Conservation (phyloP, 2,329 filamentous ascomycete genomes). For the Davidsoniella australis region DNA sequence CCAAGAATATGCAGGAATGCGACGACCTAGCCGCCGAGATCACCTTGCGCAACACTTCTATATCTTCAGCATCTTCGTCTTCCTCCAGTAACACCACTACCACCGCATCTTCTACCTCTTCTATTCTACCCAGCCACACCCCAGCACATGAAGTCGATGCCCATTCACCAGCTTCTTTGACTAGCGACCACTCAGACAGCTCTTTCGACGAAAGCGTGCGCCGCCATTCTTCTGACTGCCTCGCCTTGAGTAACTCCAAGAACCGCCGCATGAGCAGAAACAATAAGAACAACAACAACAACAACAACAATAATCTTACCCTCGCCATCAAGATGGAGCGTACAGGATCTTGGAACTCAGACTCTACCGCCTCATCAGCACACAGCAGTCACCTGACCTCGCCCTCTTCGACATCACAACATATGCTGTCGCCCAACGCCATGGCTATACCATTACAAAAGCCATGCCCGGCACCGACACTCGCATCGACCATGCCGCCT, state of each 20-base stretch:
- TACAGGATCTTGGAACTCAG: neutral
- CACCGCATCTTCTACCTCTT: neutral
- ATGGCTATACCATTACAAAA: neutral
- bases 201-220: neutral
- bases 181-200: constrained; percentile 6
- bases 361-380: neutral
- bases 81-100: neutral
- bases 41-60: neutral
- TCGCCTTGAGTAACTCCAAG: neutral
- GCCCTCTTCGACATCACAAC: neutral
- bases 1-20: constrained; percentile 5
- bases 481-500: neutral
- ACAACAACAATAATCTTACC: neutral
- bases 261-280: neutral
- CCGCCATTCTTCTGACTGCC: neutral
- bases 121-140: neutral
- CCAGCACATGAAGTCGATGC: neutral
- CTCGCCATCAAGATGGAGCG: constrained; percentile 3
- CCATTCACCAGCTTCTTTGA: constrained; percentile 3
- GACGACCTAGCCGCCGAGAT: constrained; percentile 5
- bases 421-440: neutral
- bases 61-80: neutral
- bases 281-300: neutral
- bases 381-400: neutral
- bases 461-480: neutral